Percentiles rank a stretch among this genome's conserved stretches.
phyloP scores from a whole-genome alignment of 495 filamentous ascomycete genomes.

The Stereocaulon alpinum region DNA sequence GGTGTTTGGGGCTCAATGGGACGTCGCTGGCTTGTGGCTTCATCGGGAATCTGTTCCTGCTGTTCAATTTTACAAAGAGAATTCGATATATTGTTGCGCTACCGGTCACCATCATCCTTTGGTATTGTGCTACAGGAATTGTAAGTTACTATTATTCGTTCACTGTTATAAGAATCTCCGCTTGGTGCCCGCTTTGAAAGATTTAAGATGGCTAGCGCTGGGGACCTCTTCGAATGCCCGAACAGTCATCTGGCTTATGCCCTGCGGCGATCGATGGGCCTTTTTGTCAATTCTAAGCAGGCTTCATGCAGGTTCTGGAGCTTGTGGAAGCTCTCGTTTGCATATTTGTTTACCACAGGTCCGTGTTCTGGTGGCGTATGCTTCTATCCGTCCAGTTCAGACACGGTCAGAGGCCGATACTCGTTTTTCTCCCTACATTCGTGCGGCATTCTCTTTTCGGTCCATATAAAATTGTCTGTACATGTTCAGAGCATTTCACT shows the following conservation, averaged over 20 bases:
- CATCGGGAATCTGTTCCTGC: constrained; percentile 59
- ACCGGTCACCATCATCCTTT: constrained; percentile 55
- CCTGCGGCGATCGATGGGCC: too few species aligned
- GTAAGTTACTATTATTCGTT: constrained; percentile 34
- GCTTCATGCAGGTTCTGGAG: too few species aligned
- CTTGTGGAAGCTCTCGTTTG: too few species aligned
- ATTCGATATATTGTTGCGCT: constrained; percentile 71
- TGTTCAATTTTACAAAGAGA: constrained; percentile 73
- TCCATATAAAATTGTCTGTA: background rate
- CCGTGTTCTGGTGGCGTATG: background rate
- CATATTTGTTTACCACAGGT: background rate
- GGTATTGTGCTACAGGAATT: constrained; percentile 56
- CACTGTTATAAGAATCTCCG: background rate
- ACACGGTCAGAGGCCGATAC: background rate
- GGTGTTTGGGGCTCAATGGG: constrained; percentile 52
- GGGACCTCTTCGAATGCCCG: too few species aligned
- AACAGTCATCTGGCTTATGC: too few species aligned
- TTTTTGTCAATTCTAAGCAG: too few species aligned
- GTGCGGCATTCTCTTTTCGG: too few species aligned
- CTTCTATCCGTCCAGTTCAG: background rate
- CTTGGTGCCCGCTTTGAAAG: background rate
- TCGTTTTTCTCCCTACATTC: background rate
- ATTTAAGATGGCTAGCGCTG: background rate
- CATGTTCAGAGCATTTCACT: background rate
- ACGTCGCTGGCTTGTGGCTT: constrained; percentile 56